Evolutionary conservation across 2,329 filamentous ascomycete species (phyloP), one percentile per base, ranked within the genome.

Genomic region (Botrytis sinoallii): DNA sequence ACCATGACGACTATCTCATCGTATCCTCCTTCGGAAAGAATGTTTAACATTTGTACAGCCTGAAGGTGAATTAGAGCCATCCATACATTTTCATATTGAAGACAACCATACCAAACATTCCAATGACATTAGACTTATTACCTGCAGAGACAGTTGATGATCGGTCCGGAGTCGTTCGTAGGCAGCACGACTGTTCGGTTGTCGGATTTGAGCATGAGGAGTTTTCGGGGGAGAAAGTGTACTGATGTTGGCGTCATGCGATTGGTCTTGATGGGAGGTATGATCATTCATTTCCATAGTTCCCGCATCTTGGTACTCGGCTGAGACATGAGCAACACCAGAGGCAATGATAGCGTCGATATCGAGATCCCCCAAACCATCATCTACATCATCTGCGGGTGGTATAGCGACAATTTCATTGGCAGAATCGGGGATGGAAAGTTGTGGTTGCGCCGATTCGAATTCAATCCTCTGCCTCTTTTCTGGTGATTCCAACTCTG

Each of bases 91-190:
- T 42, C 25, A 71, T 61, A 29, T 60, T 73, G 32, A 38, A 35
- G 35, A 38, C 61, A 25, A 8, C 70, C 85, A 78, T 82, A 90
- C 88, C 79, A 90, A 79, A 75, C 89, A 90, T 75, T 91, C 88
- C 35, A 91, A 81, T 46, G 90, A 88, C 16, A 88, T 86, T 46
- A 91, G 80, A 79, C 88, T 90, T 76, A 90, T 86, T 32, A 89
- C 85, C 78, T 88, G 88, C 75, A 89, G 79, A 48, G 78, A 78
- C 5, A 80, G 67, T 64, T 80, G 76, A 20, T 79, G 79, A 75
- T 81, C 79, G 3, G 76, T 42, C 32, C 25, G 48, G 59, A 67
- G n/a, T 38, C 63, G 35, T 25, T 63, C 48, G 64, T 52, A 66
- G 2, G 66, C 48, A n/a, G 48, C 66, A 10, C 40, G 68, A 22